Base-by-base conservation (phyloP, 2,329 filamentous ascomycete species). In the Dactylellina parvicollis region DNA sequence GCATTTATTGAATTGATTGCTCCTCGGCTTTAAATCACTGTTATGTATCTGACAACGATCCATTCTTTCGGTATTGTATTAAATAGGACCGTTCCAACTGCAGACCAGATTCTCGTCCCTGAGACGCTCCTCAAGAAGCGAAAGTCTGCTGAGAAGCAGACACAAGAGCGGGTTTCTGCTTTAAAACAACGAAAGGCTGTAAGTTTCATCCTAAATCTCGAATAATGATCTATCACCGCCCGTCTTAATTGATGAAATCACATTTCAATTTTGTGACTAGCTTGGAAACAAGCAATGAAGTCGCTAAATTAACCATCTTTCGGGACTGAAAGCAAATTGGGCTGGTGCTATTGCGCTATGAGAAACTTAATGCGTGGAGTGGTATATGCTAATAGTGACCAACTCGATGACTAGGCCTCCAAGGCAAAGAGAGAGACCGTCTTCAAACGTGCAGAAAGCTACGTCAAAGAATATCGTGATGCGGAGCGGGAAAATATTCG, bases 81-180 rank as follows among this genome's bases (percentile, higher is more conserved):
- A 32, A 65, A 81, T 82, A 96, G 92, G 85, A 89, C 89, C 85
- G 91, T 96, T 82, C 92, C 95, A 79, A 96, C 92, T 84, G 85
- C 93, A 84, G 92, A 97, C 84, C 91, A 98, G 84, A 89, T 99
- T 83, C 87, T 98, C 83, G 92, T 98, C 82, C 95, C 95, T 80
- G 95, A 99, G 92, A 99, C 95, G 80, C 92, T 99, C 81, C 89
- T 99, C 84, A 99, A 99, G 91, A 99, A 99, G 92, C 92, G 95
- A 87, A 99, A 99, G 92, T 92, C 89, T 84, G 94, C 97, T 86
- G 95, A 99, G 89, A 96, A 97, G 89, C 92, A 93, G 83, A 91
- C 93, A 83, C 93, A 95, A 83, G 91, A 94, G 85, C 90, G 89
- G 83, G 84, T 87, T 79, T 87, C 90, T 78, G 91, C 91, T 81